Evolutionary conservation across 2,329 filamentous ascomycete species (phyloP), one percentile per base, ranked within the genome.

Genomic region (Pestalotiopsis sp.): DNA sequence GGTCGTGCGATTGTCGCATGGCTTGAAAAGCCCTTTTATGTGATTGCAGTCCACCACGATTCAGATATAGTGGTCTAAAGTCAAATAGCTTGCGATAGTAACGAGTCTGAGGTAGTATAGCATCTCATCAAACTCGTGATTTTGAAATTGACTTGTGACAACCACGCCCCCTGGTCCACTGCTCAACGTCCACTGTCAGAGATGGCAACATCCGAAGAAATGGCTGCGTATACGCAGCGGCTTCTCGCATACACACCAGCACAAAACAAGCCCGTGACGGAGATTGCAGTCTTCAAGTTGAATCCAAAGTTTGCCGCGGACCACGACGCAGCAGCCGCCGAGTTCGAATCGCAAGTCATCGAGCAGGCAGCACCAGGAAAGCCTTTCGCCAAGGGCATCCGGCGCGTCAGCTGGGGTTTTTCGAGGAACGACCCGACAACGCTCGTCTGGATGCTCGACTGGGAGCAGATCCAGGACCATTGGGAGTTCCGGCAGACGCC

Each of bases 281-380:
- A 68, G 49, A 68, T 68, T 12, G 45, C 45, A 45, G 31, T 68
- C n/a, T 68, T 68, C 49, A 59, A 66, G 20, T 36, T 68, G 14
- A 65, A 60, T 4, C 4, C 52, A 17, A 31, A 20, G 7, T 62
- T 41, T 23, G 65, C 41, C 2, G 9, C 20, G 3, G 65, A 66
- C 65, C 57, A 61, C 17, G 65, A n/a, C 1, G 57, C 65, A 27
- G 38, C 65, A 13, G n/a, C n/a, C 11, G 57, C 31, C 38, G 57
- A 61, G 25, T 67, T 67, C 57, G 65, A 61, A 41, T 56, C 25
- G 4, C 52, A 67, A 52, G n/a, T 67, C 4, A 14, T 67, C 13
- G 12, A 23, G 23, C 41, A 58, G 13, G 40, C 65, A 17, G 27
- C 65, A 12, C 65, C 65, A n/a, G 65, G 65, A 36, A 57, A 58